phyloP scores from a whole-genome alignment of 2,329 filamentous ascomycete species.

The Hyphodiscus sp. region DNA sequence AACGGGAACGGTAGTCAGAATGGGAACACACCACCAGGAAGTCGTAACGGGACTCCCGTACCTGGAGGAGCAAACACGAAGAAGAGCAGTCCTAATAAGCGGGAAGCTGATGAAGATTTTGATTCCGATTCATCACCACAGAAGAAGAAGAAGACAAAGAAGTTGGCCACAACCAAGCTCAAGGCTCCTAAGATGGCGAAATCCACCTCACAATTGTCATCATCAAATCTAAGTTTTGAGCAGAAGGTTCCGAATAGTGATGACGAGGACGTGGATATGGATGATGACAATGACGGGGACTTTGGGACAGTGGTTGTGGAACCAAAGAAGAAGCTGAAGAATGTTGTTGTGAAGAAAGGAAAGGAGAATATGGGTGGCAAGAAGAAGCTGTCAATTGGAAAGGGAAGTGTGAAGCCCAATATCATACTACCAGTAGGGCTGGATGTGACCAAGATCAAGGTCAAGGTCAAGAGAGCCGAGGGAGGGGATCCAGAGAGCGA shows the following conservation, averaged over 20 bases:
- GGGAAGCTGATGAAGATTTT: slow-evolving; percentile 26
- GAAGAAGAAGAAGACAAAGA: slow-evolving; percentile 28
- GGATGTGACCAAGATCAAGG: slow-evolving; percentile 4
- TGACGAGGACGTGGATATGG: slow-evolving; percentile 21
- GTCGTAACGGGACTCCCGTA: slow-evolving; percentile 55
- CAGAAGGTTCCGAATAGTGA: slow-evolving; percentile 17
- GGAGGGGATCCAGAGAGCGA: slow-evolving; percentile 1
- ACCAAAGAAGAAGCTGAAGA: slow-evolving; percentile 24
- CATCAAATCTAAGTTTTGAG: slow-evolving; percentile 23
- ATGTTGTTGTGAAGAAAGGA: slow-evolving; percentile 8
- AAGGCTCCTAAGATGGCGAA: slow-evolving; percentile 23
- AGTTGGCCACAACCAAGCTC: slow-evolving; percentile 19
- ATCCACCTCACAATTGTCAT: slow-evolving; percentile 13
- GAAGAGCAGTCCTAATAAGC: slow-evolving; percentile 27
- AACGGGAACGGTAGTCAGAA: slow-evolving; percentile 41
- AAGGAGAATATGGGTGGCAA: slow-evolving; percentile 6
- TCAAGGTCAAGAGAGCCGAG: slow-evolving; percentile 1
- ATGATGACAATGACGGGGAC: slow-evolving; percentile 26
- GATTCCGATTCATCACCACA: slow-evolving; percentile 27
- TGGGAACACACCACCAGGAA: slow-evolving; percentile 53
- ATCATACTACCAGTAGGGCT: slow-evolving; percentile 6
- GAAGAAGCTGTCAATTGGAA: slow-evolving; percentile 14
- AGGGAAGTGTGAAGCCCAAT: slow-evolving; percentile 5
- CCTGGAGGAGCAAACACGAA: slow-evolving; percentile 10
- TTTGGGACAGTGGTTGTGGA: slow-evolving; percentile 21